phyloP scores from a whole-genome alignment of 768 basidiomycete genomes.

The Suillus brevipes region DNA sequence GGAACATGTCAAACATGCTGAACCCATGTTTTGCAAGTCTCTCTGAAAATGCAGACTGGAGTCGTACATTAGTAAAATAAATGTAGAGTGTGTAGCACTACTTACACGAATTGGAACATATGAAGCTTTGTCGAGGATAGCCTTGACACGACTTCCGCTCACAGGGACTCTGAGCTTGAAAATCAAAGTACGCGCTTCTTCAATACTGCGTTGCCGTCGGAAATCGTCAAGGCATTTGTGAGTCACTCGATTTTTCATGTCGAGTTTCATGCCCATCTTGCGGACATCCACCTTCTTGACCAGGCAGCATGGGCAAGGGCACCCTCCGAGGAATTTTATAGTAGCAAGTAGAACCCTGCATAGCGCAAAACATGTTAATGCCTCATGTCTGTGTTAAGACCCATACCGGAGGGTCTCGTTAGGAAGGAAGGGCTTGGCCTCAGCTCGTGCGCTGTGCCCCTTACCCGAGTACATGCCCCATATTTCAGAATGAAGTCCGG shows the following conservation, averaged over 20 bases:
- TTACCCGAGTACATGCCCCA: no score
- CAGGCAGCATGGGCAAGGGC: constrained; percentile 27
- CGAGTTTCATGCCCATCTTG: constrained; percentile 14
- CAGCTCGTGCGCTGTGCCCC: no score
- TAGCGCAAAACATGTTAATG: background rate
- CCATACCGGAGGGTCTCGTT: no score
- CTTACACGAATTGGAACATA: constrained; percentile 35
- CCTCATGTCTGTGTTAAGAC: no score
- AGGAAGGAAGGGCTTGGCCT: no score
- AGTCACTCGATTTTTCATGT: constrained; percentile 5
- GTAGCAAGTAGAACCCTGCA: constrained; percentile 20
- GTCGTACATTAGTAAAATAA: background rate
- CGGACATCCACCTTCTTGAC: background rate
- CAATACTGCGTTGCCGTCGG: background rate
- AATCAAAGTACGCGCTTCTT: constrained; percentile 7
- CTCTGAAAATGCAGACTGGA: constrained; percentile 12
- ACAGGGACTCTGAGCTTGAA: constrained; percentile 16
- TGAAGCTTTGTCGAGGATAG: constrained; percentile 26
- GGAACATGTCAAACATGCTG: constrained; percentile 14
- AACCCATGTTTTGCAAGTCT: constrained; percentile 8
- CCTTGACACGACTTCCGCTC: constrained; percentile 26
- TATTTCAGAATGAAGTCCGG: no score
- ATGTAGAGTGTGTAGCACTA: background rate
- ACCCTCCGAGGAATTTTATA: constrained; percentile 22
- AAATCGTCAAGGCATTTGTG: background rate